Conservation (phyloP, 257 asterid species). For the Solanum ossicruentum region DNA sequence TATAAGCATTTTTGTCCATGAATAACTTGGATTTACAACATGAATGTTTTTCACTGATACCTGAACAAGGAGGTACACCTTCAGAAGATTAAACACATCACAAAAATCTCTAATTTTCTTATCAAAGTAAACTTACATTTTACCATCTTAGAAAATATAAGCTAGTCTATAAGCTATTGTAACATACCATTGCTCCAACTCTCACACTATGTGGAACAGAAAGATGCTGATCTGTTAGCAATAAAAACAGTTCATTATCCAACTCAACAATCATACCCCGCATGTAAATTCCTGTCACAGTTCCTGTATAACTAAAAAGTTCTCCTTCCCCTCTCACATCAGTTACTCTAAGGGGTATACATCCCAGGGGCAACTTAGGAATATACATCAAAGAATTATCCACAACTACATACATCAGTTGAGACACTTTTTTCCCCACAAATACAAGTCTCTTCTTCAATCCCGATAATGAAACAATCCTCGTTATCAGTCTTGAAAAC, state of each 20-base stretch:
- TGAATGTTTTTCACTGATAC: constrained; percentile 68
- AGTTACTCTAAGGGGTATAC: not conserved
- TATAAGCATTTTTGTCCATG: constrained; percentile 61
- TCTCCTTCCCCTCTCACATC: constrained; percentile 40
- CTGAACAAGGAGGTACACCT: constrained; percentile 23
- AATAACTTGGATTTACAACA: constrained; percentile 60
- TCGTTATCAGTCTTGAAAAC: constrained; percentile 33
- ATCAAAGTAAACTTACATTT: not conserved
- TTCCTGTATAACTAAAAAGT: constrained; percentile 56
- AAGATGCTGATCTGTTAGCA: constrained; percentile 54
- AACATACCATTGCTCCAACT: constrained; percentile 78
- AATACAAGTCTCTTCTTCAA: constrained; percentile 55
- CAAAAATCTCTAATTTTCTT: not conserved
- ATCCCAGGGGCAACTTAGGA: constrained; percentile 19
- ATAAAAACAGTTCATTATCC: constrained; percentile 51
- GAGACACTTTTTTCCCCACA: constrained; percentile 42
- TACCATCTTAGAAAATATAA: not conserved
- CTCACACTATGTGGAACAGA: constrained; percentile 67
- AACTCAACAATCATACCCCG: constrained; percentile 78
- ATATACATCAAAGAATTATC: constrained; percentile 39
- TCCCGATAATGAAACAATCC: constrained; percentile 31
- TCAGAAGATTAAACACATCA: constrained; percentile 1
- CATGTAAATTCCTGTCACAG: constrained; percentile 64
- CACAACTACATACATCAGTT: constrained; percentile 52
- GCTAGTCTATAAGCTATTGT: not conserved